Evolutionary conservation across 352 stramenopile species (phyloP).

Genomic region (Globisporangium cylindrosporum): DNA sequence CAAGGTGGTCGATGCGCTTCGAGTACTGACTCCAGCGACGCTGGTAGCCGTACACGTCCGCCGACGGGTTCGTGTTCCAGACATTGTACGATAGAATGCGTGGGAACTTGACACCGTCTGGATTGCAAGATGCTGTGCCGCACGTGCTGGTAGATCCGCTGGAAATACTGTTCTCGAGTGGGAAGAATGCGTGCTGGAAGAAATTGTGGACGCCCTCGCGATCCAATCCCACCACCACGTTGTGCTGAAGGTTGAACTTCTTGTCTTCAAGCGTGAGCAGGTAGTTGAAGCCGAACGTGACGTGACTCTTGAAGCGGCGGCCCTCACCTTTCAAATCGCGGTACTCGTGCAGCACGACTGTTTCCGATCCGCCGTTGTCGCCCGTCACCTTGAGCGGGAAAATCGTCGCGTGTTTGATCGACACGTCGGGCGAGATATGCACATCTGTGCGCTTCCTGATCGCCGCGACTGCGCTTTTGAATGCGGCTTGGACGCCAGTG

Average conservation of each 20-base stretch:
- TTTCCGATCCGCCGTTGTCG: conserved; percentile 66
- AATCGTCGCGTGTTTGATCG: conserved; percentile 30
- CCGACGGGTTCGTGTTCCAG: conserved; percentile 87
- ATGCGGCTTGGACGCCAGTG: conserved; percentile 40
- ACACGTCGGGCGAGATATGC: conserved; percentile 38
- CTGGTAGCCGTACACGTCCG: conserved; percentile 51
- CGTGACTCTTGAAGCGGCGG: conserved; percentile 55
- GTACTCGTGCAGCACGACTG: conserved; percentile 63
- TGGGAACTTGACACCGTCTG: conserved; percentile 18
- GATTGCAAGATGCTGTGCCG: neutral
- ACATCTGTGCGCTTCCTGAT: conserved; percentile 40
- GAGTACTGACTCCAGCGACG: conserved; percentile 71
- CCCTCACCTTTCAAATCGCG: conserved; percentile 26
- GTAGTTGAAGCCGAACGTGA: conserved; percentile 54
- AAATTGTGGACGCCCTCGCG: conserved; percentile 68
- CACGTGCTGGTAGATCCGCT: neutral
- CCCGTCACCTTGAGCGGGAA: conserved; percentile 56
- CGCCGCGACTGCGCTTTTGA: conserved; percentile 30
- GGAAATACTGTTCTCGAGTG: conserved; percentile 19
- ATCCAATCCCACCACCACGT: conserved; percentile 64
- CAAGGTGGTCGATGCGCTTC: conserved; percentile 77
- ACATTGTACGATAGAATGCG: conserved; percentile 87
- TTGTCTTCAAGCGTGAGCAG: conserved; percentile 56
- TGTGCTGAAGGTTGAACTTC: conserved; percentile 50
- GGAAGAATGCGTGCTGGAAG: conserved; percentile 63